Conservation (phyloP, 805 yeast genomes). For the Teunomyces lycoperdinae region DNA sequence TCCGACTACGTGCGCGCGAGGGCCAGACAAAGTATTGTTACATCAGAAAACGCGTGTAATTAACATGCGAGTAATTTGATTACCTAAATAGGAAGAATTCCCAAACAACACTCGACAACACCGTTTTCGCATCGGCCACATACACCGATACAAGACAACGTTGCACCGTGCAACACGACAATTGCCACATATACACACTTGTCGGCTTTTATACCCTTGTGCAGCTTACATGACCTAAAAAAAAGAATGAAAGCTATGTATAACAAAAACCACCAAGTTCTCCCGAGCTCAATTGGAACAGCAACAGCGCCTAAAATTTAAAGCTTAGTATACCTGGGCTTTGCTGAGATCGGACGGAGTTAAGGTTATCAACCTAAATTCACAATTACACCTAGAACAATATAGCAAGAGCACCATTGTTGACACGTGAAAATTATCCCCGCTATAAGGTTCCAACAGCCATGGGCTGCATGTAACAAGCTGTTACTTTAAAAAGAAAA, state of each 20-base stretch:
- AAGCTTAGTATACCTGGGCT: no score
- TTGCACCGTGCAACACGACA: not conserved
- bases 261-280: no score
- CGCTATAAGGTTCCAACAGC: no score
- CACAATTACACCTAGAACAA: not conserved
- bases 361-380: not conserved
- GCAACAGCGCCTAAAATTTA: no score
- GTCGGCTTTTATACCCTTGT: no score
- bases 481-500: no score
- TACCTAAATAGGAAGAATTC: slow-evolving; percentile 12
- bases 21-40: not conserved
- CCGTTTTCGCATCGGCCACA: not conserved
- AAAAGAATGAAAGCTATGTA: no score
- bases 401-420: not conserved
- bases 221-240: no score
- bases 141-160: not conserved
- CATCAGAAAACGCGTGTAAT: slow-evolving; percentile 8
- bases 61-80: slow-evolving; percentile 12
- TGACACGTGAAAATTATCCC: not conserved
- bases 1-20: not conserved
- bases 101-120: slow-evolving; percentile 1
- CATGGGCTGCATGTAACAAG: no score
- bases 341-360: not conserved
- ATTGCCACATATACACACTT: no score
- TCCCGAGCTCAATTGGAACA: no score